Evolutionary conservation across 257 asterid species (phyloP).

Genomic region (Solanum bulbocastanum): DNA sequence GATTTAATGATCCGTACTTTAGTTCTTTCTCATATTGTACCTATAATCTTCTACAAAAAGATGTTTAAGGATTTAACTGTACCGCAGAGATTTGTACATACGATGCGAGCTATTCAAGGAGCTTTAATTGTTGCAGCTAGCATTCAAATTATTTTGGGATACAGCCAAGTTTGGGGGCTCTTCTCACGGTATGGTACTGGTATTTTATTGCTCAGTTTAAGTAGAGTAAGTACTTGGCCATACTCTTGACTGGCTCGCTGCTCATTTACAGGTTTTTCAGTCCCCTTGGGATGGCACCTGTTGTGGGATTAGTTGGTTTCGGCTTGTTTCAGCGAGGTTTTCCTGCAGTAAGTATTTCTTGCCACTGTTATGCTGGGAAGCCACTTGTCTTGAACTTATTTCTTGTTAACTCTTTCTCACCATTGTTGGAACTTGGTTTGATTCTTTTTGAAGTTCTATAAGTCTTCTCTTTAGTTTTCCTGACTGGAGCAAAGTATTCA

Average conservation of each 20-base stretch:
- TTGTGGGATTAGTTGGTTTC: constrained; percentile 87
- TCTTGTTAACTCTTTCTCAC: neutral
- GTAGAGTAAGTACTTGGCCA: neutral
- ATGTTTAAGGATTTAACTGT: neutral
- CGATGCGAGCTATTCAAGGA: constrained; percentile 99
- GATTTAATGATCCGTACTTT: neutral
- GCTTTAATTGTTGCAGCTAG: constrained; percentile 86
- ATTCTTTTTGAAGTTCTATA: neutral
- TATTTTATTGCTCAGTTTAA: neutral
- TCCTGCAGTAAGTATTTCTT: constrained; percentile 48
- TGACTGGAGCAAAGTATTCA: neutral
- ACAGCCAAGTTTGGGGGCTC: constrained; percentile 98
- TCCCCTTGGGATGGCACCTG: constrained; percentile 98
- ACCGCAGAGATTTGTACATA: constrained; percentile 67
- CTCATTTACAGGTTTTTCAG: constrained; percentile 68
- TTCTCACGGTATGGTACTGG: constrained; percentile 64
- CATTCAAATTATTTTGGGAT: constrained; percentile 85
- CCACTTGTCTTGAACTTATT: neutral
- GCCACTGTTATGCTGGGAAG: neutral
- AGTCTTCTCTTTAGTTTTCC: neutral
- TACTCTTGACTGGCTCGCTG: neutral
- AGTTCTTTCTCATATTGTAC: neutral
- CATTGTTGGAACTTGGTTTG: neutral
- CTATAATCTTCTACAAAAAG: neutral
- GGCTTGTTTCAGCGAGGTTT: constrained; percentile 96